phyloP scores from a whole-genome alignment of 1,284 basidiomycete species.

The Papiliotrema fonsecae region DNA sequence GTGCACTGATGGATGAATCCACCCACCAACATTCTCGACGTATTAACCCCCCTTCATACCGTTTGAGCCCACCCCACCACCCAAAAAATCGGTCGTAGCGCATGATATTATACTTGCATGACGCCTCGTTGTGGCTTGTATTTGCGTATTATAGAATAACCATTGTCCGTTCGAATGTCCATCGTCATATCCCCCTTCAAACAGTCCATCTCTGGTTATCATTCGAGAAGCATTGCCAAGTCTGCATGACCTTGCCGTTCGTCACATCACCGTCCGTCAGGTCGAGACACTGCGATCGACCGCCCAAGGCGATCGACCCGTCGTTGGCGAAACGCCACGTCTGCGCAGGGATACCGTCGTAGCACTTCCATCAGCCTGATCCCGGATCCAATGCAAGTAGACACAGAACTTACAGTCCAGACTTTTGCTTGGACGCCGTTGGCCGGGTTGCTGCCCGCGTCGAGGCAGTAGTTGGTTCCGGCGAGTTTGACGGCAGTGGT shows the following conservation, averaged over 20 bases:
- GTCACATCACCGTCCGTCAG: conserved; percentile 17
- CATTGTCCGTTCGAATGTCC: too few species aligned
- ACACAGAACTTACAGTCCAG: conserved; percentile 3
- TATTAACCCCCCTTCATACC: too few species aligned
- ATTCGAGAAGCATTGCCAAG: conserved; percentile 13
- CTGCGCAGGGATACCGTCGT: conserved; percentile 19
- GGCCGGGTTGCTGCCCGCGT: conserved; percentile 2
- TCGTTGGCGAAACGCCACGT: conserved; percentile 24
- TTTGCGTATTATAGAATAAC: too few species aligned
- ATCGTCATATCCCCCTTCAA: too few species aligned
- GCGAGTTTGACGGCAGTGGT: conserved; percentile 7
- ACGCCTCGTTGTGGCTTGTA: too few species aligned
- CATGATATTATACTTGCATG: too few species aligned
- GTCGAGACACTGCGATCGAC: conserved; percentile 25
- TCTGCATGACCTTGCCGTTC: conserved; percentile 23
- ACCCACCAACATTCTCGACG: too few species aligned
- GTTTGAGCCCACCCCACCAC: too few species aligned
- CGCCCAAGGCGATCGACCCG: conserved; percentile 14
- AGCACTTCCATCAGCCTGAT: conserved; percentile 12
- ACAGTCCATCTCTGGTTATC: conserved; percentile 2
- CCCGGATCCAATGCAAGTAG: not conserved
- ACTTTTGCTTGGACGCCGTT: conserved; percentile 24
- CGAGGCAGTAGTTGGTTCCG: conserved; percentile 6
- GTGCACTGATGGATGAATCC: too few species aligned
- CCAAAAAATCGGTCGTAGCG: too few species aligned